Percentiles rank a stretch among this genome's conserved stretches.
Conservation (phyloP, 2,329 filamentous ascomycete species). For the Cladobotryum protrusum region DNA sequence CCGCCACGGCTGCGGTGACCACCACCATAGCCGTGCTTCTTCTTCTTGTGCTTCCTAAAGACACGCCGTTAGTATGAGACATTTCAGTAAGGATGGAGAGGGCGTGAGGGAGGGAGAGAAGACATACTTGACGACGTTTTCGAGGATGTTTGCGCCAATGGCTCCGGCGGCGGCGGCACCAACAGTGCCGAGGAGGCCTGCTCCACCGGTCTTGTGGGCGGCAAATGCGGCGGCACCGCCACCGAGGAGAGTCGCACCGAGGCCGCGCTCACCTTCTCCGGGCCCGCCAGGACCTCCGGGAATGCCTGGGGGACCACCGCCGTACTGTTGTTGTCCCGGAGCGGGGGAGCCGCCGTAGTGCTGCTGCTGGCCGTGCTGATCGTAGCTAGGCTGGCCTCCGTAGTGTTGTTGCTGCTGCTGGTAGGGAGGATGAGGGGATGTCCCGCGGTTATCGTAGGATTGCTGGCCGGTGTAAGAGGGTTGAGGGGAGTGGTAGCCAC, state of each 20-base stretch:
- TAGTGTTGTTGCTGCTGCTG: slow-evolving; percentile 20
- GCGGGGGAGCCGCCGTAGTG: slow-evolving; percentile 17
- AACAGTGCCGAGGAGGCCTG: slow-evolving; percentile 43
- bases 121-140: slow-evolving; percentile 34
- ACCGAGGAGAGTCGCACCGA: slow-evolving; percentile 48
- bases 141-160: slow-evolving; percentile 48
- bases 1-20: neutral
- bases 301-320: slow-evolving; percentile 16
- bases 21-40: slow-evolving; percentile 11
- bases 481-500: neutral
- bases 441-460: slow-evolving; percentile 15
- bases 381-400: slow-evolving; percentile 17
- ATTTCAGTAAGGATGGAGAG: neutral
- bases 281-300: slow-evolving; percentile 21
- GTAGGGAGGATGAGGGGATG: slow-evolving; percentile 11
- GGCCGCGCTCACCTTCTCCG: slow-evolving; percentile 43
- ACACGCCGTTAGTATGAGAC: neutral
- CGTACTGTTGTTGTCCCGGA: slow-evolving; percentile 10
- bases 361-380: slow-evolving; percentile 20
- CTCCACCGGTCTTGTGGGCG: slow-evolving; percentile 46
- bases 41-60: slow-evolving; percentile 11
- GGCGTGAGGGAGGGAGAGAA: neutral
- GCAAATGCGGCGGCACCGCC: slow-evolving; percentile 49
- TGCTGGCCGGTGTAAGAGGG: slow-evolving; percentile 22
- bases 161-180: slow-evolving; percentile 47